Conservation (phyloP, 495 filamentous ascomycete genomes). For the Xylaria venustula region DNA sequence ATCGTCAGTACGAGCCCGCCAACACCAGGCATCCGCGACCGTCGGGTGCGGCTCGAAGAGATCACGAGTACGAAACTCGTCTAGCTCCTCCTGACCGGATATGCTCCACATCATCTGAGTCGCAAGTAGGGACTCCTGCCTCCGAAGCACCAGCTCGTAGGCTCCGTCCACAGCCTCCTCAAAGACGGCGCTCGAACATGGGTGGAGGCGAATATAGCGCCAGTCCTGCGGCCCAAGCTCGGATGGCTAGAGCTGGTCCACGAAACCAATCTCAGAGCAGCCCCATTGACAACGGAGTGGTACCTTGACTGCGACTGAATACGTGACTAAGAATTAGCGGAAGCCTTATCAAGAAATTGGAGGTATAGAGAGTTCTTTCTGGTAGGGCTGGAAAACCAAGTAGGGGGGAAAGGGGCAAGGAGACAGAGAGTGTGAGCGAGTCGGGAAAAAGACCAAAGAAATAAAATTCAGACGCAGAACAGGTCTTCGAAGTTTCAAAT, state of each 20-base stretch:
- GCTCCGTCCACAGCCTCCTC: conserved; percentile 29
- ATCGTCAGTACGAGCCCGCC: conserved; percentile 52
- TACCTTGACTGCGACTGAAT: not conserved
- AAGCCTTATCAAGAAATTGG: not conserved
- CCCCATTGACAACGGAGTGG: not conserved
- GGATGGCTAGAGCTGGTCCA: conserved; percentile 18
- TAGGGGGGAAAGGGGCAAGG: not conserved
- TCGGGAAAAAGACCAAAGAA: not conserved
- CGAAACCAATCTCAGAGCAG: conserved; percentile 15
- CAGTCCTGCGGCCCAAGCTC: conserved; percentile 19
- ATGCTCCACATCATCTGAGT: conserved; percentile 21
- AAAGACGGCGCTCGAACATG: conserved; percentile 30
- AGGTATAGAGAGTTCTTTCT: not conserved
- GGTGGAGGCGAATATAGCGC: conserved; percentile 36
- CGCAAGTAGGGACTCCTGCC: conserved; percentile 24
- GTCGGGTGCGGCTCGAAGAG: conserved; percentile 49
- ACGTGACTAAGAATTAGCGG: not conserved
- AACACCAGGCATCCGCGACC: conserved; percentile 42
- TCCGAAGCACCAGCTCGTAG: conserved; percentile 37
- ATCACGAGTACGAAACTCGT: conserved; percentile 51
- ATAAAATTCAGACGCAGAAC: not conserved
- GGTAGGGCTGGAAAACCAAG: not conserved
- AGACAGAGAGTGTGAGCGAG: not conserved
- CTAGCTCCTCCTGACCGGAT: not conserved
- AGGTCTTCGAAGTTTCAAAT: not conserved